Evolutionary conservation across 2,329 filamentous ascomycete genomes (phyloP).

Genomic region (Incumbomyces lentus): DNA sequence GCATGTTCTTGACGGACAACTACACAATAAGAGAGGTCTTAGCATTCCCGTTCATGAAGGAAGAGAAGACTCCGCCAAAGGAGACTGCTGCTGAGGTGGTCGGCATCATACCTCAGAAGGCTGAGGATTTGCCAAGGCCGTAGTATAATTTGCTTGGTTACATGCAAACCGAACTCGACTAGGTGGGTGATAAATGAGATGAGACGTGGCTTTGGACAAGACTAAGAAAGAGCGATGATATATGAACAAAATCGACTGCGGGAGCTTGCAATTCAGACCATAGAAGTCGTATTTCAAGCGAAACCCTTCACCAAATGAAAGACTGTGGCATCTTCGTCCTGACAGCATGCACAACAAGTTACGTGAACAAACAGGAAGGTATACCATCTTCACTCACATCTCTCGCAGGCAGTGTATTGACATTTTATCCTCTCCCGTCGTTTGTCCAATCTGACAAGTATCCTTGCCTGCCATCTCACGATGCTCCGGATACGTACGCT

Average conservation of each 20-base stretch:
- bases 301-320: no score
- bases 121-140: constrained; percentile 43
- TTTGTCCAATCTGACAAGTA: background rate
- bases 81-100: constrained; percentile 50
- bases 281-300: background rate
- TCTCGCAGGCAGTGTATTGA: background rate
- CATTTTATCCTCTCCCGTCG: background rate
- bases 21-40: constrained; percentile 94
- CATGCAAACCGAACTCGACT: no score
- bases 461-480: background rate
- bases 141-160: constrained; percentile 17
- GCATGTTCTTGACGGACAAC: constrained; percentile 93
- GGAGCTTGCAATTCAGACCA: no score
- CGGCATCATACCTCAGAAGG: constrained; percentile 47
- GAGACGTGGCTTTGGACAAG: no score
- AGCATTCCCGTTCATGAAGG: constrained; percentile 97
- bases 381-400: background rate
- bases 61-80: constrained; percentile 46
- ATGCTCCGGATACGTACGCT: background rate
- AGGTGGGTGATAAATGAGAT: no score
- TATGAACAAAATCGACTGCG: background rate
- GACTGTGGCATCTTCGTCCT: no score
- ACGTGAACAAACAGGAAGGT: background rate
- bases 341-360: background rate
- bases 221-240: background rate